phyloP scores from a whole-genome alignment of 163 green algal species.

The Scenedesmus sp. region DNA sequence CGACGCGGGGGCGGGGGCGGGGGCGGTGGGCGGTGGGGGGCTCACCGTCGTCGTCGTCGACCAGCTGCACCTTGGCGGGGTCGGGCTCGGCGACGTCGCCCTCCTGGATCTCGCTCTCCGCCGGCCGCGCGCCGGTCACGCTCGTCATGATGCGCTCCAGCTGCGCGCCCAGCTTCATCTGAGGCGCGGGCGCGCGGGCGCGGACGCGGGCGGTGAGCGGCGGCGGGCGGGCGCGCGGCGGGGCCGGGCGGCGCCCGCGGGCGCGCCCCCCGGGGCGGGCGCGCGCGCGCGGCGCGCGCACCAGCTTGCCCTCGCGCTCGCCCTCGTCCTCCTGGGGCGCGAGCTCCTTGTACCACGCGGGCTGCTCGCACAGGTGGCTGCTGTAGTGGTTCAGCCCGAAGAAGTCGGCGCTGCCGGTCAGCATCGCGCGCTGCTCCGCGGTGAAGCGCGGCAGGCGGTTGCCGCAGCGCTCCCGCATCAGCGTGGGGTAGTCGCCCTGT shows the following conservation, averaged over 20 bases:
- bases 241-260: too few relatives aligned
- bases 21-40: too few relatives aligned
- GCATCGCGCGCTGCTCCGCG: constrained; percentile 45
- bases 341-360: constrained; percentile 44
- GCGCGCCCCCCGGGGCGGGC: too few relatives aligned
- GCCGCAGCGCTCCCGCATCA: constrained; percentile 56
- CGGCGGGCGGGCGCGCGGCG: background rate
- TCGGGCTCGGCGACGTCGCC: constrained; percentile 25
- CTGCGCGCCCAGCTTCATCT: constrained; percentile 38
- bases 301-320: constrained; percentile 40
- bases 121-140: background rate
- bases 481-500: constrained; percentile 60
- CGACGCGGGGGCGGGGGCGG: too few relatives aligned
- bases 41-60: constrained; percentile 44
- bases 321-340: constrained; percentile 27
- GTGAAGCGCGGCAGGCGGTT: constrained; percentile 64
- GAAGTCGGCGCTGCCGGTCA: constrained; percentile 63
- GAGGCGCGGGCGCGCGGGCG: background rate
- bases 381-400: constrained; percentile 72
- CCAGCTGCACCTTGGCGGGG: constrained; percentile 18
- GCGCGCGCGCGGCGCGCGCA: background rate
- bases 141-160: constrained; percentile 38
- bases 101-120: constrained; percentile 43
- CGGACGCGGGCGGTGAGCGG: background rate
- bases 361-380: constrained; percentile 48